Evolutionary conservation across 305 asterid genomes (phyloP).

Genomic region (Fraxinus floribunda): DNA sequence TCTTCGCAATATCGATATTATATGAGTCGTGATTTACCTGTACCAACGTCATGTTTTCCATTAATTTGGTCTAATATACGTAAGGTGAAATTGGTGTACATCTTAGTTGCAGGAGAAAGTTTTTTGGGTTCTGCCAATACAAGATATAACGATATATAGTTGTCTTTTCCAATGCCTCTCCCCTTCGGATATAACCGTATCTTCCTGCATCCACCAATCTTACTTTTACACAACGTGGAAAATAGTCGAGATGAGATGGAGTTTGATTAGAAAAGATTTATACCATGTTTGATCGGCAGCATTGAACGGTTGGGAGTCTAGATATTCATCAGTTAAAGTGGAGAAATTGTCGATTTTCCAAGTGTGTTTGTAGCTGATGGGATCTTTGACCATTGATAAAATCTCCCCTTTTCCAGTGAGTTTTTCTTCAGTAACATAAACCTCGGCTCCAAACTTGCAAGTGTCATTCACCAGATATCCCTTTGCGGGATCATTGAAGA

Average conservation of each 20-base stretch:
- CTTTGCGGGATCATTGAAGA: conserved; percentile 41
- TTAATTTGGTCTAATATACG: conserved; percentile 46
- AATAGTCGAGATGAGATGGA: not conserved
- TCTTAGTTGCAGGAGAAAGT: conserved; percentile 34
- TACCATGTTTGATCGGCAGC: conserved; percentile 46
- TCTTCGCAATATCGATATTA: not conserved
- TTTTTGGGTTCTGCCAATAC: conserved; percentile 50
- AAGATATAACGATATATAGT: conserved; percentile 44
- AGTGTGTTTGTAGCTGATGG: conserved; percentile 39
- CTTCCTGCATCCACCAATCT: conserved; percentile 46
- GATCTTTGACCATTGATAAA: conserved; percentile 53
- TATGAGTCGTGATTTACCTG: conserved; percentile 32
- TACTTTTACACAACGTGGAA: not conserved
- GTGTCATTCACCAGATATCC: conserved; percentile 54
- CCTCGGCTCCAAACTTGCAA: conserved; percentile 60
- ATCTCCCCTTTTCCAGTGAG: conserved; percentile 47
- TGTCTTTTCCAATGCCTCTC: conserved; percentile 48
- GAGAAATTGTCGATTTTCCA: conserved; percentile 43
- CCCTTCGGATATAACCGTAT: conserved; percentile 52
- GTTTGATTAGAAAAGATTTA: not conserved
- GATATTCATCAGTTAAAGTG: conserved; percentile 35
- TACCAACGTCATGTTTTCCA: conserved; percentile 8
- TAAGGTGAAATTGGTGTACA: conserved; percentile 48
- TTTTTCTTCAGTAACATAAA: conserved; percentile 43
- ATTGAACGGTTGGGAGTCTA: conserved; percentile 46